Base-by-base conservation (phyloP, 2,329 filamentous ascomycete genomes). In the Aspergillus thermomutatus region DNA sequence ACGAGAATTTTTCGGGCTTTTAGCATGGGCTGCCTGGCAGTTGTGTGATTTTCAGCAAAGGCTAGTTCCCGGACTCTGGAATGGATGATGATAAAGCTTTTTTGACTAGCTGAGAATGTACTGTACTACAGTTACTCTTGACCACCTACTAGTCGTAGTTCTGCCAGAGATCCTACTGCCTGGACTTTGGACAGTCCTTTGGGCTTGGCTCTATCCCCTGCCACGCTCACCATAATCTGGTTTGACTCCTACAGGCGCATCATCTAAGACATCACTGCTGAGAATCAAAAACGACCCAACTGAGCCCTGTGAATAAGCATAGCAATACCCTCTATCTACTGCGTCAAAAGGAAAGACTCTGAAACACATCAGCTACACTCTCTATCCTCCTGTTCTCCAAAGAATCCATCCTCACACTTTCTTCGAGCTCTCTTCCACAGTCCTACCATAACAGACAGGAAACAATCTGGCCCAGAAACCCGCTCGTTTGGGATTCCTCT, bases 381-480 rank as follows among this genome's bases (percentile, higher is more conserved):
- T 25, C 28, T 49, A 21, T 10, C 21, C 21, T 17, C 26, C 14
- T 31, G 1, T 4, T 6, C 28, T 6, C 28, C 47, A 26, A 9
- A 41, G 21, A 19, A 47, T 27, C 17, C 34, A 53, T 60, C 10
- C 23, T 23, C 58, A 70, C 31, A 66, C 63, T 41, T 69, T 62
- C 27, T 55, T 51, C 25, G 67, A 58, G 41, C 66, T 70, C 60
- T 71, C 58, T 23, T 71, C 60, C 7, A 72, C 64, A 25, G 62
- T 66, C 47, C 68, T 66, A 11, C 63, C 64, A 58, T 72, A 70
- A 59, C 71, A 74, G 31, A 73, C 43, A 11, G 68, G 70, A 56
- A 71, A 74, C 49, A 74, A 55, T 50, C 57, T 61, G 5, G 59
- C 65, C 71, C 71, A 73, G 53, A 73, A 73, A 5, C 25, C 54